phyloP scores from a whole-genome alignment of 352 stramenopile genomes.

The Phytopythium vexans region DNA sequence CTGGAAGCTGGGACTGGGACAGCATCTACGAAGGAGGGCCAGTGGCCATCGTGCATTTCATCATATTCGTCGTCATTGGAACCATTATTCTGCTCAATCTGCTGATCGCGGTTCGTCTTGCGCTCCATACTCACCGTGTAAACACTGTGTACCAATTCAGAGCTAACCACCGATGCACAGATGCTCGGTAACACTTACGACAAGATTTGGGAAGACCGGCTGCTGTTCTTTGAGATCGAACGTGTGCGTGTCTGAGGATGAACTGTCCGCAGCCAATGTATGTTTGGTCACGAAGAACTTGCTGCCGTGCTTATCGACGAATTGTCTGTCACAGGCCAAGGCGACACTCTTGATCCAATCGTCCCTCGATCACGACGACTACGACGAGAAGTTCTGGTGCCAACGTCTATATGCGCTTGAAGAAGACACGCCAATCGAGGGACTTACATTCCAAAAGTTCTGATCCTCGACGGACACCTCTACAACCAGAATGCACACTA shows the following conservation, averaged over 20 bases:
- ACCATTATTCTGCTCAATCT: constrained; percentile 85
- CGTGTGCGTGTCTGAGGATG: constrained; percentile 25
- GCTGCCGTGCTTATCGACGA: neutral
- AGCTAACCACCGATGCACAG: constrained; percentile 18
- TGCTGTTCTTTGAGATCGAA: constrained; percentile 82
- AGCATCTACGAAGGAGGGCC: constrained; percentile 64
- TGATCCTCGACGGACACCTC: constrained; percentile 10
- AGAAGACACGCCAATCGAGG: constrained; percentile 72
- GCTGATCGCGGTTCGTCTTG: constrained; percentile 53
- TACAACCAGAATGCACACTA: too few relatives aligned
- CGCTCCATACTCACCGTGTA: neutral
- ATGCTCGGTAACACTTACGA: constrained; percentile 86
- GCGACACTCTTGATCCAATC: constrained; percentile 74
- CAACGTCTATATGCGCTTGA: constrained; percentile 70
- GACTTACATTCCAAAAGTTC: constrained; percentile 74
- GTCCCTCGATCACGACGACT: constrained; percentile 59
- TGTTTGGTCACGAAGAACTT: neutral
- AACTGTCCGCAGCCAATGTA: neutral
- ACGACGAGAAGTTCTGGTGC: constrained; percentile 75
- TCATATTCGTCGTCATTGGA: constrained; percentile 68
- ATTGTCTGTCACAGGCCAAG: constrained; percentile 36
- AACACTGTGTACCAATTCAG: neutral
- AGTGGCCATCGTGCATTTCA: constrained; percentile 68
- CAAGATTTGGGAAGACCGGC: constrained; percentile 78
- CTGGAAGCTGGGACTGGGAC: constrained; percentile 77